Evolutionary conservation across 306 rosid species (phyloP), one percentile per base, ranked within the genome.

Genomic region (Albizia julibrissin): DNA sequence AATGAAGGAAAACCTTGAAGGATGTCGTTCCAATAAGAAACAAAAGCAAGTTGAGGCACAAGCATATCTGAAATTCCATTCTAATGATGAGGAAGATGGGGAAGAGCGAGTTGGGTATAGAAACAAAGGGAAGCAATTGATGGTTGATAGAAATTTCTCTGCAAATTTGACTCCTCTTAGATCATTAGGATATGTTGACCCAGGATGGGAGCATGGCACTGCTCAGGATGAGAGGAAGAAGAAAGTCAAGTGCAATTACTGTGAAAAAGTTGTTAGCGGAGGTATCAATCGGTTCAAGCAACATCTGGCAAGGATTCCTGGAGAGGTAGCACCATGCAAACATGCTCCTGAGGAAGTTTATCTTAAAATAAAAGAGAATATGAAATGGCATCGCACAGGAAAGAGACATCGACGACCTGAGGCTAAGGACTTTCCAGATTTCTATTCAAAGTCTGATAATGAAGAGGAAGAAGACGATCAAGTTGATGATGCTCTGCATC

Each of bases 361-460:
- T 87, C 86, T 87, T 42, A 92, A 85, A 84, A 95, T 95, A 59
- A 95, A 95, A 87, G 99, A 95, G 75, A 95, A 95, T 84, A 95
- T 95, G 99, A 95, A 93, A 88, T 93, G 98, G 99, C 99, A 95
- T 82, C 97, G 99, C 77, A 93, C 97, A 64, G 99, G 99, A 64
- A 90, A 97, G 88, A 89, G 94, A 84, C 91, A 87, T 54, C 88
- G 94, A 84, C 93, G 75, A 47, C 90, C 92, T 11, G 98, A 95
- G 81, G 72, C 86, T 69, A 89, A 88, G 65, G 97, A 95, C 27
- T 75, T 80, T 66, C 86, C 89, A 66, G 81, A 86, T 78, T 87
- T 90, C 81, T 92, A 91, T 86, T 76, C 87, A 79, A 87, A 87
- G 70, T 90, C 97, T 4, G 98, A 91, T 78, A 83, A 87, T 75